Conservation (phyloP, 305 asterid genomes). For the Rubia peregrina region DNA sequence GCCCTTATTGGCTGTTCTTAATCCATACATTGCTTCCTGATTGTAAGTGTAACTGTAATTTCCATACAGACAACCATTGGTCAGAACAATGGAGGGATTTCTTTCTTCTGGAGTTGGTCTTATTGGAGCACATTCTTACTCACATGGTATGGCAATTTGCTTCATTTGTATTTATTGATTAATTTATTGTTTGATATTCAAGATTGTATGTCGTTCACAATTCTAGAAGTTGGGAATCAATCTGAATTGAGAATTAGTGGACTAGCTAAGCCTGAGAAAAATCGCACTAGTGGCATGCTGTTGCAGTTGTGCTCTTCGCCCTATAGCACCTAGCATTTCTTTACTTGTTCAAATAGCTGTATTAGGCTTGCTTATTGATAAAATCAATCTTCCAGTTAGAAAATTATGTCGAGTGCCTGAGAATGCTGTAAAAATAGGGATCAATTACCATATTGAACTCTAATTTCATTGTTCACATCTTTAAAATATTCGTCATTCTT, state of each 20-base stretch:
- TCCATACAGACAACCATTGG: conserved; percentile 64
- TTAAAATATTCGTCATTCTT: not conserved
- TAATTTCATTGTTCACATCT: not conserved
- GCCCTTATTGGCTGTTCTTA: conserved; percentile 5
- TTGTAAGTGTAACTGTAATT: conserved; percentile 17
- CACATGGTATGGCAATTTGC: conserved; percentile 59
- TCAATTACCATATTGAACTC: not conserved
- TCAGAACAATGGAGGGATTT: conserved; percentile 74
- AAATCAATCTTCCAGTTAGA: not conserved
- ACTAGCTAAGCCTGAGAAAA: conserved; percentile 1
- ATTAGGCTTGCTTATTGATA: not conserved
- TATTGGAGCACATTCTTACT: conserved; percentile 98
- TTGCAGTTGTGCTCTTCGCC: not conserved
- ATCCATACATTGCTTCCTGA: conserved; percentile 11
- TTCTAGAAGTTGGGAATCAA: not conserved
- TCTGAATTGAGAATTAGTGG: not conserved
- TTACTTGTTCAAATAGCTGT: not conserved
- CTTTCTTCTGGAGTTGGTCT: conserved; percentile 99
- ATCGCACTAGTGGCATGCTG: not conserved
- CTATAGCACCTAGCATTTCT: not conserved
- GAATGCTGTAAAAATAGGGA: not conserved
- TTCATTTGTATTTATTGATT: not conserved
- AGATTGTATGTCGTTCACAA: not conserved
- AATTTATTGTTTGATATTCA: not conserved
- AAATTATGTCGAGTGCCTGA: not conserved